Base-by-base conservation (phyloP, 2,329 filamentous ascomycete species). In the Pestalotiopsis sp. region DNA sequence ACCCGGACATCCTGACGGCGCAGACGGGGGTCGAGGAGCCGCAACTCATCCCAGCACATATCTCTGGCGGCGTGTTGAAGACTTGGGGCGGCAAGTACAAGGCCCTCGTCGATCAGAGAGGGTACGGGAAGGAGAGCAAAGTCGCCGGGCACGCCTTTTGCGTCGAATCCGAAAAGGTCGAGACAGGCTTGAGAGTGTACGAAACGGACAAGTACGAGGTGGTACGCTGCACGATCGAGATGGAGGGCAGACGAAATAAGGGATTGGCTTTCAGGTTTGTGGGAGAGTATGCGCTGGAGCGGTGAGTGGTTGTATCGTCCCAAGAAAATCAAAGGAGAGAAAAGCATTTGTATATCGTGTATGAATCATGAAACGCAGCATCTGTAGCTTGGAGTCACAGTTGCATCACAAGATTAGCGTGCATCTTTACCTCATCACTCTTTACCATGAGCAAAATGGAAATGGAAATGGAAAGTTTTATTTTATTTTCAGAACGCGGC, bases 1-100 rank as follows among this genome's bases (percentile, higher is more conserved):
- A 81, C 11, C 65, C 75, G 0, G 67, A 65, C 0, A 68, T 80
- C 4, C 76, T 83, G 2, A 67, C 66, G 9, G 72, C 75, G 17
- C 75, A 82, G 1, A 70, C 83, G 12, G 71, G 72, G 52, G 63
- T 13, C 27, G 20, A 36, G 27, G 14, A 36, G 14, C 27, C 23
- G 58, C 58, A 13, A 2, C 23, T 59, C 20, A 27, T 31, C 14
- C 27, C 25, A 2, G 58, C 58, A 60, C 13, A 60, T 9, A 60
- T 36, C 9, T 17, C 4, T n/a, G 58, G 58, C n/a, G 58, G 58
- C 27, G 58, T 31, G 4, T 17, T 60, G 23, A 60, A 60, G 58
- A 60, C 58, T 0, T 60, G 58, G 58, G 58, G 58, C 4, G 25
- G 58, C 23, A 60, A 31, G 14, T 60, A 60, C 58, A 60, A 60